Evolutionary conservation across 2,329 filamentous ascomycete species (phyloP), one percentile per base, ranked within the genome.

Genomic region (Knufia petricola): DNA sequence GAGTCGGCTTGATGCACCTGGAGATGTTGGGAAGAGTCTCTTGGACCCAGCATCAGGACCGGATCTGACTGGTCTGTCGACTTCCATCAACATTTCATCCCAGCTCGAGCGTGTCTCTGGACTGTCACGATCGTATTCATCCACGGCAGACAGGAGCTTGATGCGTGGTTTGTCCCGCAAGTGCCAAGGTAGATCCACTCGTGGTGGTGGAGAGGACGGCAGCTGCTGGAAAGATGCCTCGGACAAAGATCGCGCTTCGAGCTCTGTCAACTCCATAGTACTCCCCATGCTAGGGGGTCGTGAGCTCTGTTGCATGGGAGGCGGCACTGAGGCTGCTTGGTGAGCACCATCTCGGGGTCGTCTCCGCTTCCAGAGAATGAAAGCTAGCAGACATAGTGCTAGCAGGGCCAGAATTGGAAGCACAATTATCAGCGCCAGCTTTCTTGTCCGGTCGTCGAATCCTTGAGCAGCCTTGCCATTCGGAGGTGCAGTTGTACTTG

Each of bases 121-220:
- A 23, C 30, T 32, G 13, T 32, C 17, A 23, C 24, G 15, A 21
- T 12, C 26, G 23, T 34, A 9, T 20, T 44, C 41, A 19, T 31
- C 37, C 19, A 24, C 34, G 12, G 32, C 3, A 40, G 15, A 26
- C 12, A 28, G 15, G 3, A 24, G 34, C 26, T 31, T 39, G 9
- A 13, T 13, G 12, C 24, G 34, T 6, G 24, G 19, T 21, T n/a
- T 44, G 20, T 15, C 26, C 6, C n/a, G 13, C 2, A 31, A n/a
- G 20, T 30, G 12, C 44, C 44, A 46, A 26, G 44, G 44, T 9
- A 46, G 44, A 4, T 46, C 44, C 6, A 46, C 28, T 32, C 42
- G 23, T 2, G n/a, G 28, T 21, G 26, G n/a, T 19, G 26, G 42
- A 4, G 39, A 42, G 23, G 19, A 17, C 10, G 32, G 32, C 9